These are phyloP conservation scores for Leccinum obscurum DNA, from an alignment of 768 basidiomycete genomes.

Conservation along the genomic window DNA sequence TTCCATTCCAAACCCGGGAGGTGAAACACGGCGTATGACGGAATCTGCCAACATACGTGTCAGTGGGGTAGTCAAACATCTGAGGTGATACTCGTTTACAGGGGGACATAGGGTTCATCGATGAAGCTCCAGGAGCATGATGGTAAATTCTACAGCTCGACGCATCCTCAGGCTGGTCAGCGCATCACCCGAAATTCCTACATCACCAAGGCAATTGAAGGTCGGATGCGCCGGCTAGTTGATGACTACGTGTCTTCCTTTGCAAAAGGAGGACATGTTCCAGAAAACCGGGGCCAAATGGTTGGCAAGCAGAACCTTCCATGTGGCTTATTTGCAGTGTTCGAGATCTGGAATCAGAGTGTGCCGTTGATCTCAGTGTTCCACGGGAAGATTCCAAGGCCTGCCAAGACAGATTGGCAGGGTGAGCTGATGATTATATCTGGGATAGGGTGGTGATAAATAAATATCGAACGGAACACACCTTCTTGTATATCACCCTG, in stretches of 20 bases:
- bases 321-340: not conserved
- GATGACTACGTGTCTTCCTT: not conserved
- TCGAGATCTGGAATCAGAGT: no score
- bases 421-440: not conserved
- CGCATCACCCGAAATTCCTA: not conserved
- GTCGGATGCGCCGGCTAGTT: not conserved
- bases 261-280: not conserved
- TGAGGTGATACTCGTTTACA: not conserved
- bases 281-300: not conserved
- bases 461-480: not conserved
- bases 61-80: not conserved
- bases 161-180: not conserved
- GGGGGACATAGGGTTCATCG: not conserved
- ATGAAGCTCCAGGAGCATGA: not conserved
- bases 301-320: not conserved
- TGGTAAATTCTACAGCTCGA: not conserved
- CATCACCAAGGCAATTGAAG: not conserved
- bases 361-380: not conserved
- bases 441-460: not conserved
- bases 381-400: not conserved
- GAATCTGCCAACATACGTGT: not conserved
- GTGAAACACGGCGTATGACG: not conserved
- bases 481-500: not conserved
- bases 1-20: not conserved
- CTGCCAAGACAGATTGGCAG: slow-evolving; percentile 1